These are phyloP conservation scores for Solanum chilense DNA, from an alignment of 257 asterid genomes.

Conservation along the genomic window DNA sequence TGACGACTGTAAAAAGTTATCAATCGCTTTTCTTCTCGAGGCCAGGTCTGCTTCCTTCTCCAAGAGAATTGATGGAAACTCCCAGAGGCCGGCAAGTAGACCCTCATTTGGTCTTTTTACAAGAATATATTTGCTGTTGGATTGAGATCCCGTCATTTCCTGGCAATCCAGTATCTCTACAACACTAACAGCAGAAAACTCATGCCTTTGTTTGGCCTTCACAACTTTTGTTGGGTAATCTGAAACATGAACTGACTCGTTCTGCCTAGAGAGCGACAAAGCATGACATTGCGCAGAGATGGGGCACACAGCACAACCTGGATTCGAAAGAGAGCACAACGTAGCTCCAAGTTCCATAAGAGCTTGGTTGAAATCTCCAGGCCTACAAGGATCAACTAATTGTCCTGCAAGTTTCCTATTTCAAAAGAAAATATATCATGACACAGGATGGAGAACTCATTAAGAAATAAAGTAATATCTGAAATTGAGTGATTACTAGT, in stretches of 20 bases:
- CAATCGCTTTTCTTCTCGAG: slow-evolving; percentile 50
- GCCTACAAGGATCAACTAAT: slow-evolving; percentile 79
- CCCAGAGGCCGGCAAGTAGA: slow-evolving; percentile 97
- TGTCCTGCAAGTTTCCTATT: slow-evolving; percentile 71
- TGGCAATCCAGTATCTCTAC: slow-evolving; percentile 58
- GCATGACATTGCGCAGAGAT: slow-evolving; percentile 67
- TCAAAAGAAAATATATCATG: neutral
- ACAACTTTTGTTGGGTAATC: slow-evolving; percentile 78
- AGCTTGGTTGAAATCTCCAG: slow-evolving; percentile 97
- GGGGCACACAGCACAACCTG: slow-evolving; percentile 75
- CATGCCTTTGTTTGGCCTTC: slow-evolving; percentile 68
- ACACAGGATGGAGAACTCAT: neutral
- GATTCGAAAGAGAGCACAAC: slow-evolving; percentile 42
- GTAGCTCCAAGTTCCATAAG: slow-evolving; percentile 99
- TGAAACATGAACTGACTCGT: slow-evolving; percentile 59
- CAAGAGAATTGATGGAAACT: slow-evolving; percentile 80
- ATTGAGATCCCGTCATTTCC: slow-evolving; percentile 22
- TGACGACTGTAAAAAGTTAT: slow-evolving; percentile 51
- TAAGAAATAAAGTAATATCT: neutral
- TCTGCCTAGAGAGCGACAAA: slow-evolving; percentile 35
- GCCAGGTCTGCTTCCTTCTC: slow-evolving; percentile 54
- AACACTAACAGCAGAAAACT: slow-evolving; percentile 88
- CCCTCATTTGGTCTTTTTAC: slow-evolving; percentile 88
- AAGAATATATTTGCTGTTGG: slow-evolving; percentile 51
- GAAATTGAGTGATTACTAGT: neutral